phyloP scores from a whole-genome alignment of 495 filamentous ascomycete species.

The Penicillium tannophilum region DNA sequence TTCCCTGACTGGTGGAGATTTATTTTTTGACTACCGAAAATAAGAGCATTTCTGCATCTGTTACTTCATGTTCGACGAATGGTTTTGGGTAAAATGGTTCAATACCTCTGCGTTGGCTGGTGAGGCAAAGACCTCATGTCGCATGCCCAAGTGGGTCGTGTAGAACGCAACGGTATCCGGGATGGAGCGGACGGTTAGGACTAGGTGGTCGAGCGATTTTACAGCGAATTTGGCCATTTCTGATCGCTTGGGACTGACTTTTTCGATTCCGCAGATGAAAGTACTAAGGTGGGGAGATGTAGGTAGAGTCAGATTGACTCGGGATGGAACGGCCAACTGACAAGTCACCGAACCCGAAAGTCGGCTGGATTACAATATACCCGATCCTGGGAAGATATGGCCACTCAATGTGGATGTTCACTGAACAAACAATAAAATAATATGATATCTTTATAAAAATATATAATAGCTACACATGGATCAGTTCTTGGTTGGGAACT shows the following conservation, averaged over 20 bases:
- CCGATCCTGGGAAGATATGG: background rate
- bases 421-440: background rate
- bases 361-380: background rate
- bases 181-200: constrained; percentile 52
- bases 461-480: background rate
- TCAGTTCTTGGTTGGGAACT: constrained; percentile 3
- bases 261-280: background rate
- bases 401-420: too few relatives aligned
- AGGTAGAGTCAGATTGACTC: background rate
- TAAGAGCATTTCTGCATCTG: constrained; percentile 45
- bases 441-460: background rate
- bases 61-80: background rate
- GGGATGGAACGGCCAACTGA: background rate
- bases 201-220: constrained; percentile 54
- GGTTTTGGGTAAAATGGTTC: background rate
- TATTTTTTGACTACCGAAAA: constrained; percentile 56
- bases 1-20: constrained; percentile 55
- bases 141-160: constrained; percentile 52
- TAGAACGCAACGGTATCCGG: constrained; percentile 50
- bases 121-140: constrained; percentile 45
- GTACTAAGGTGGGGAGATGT: background rate
- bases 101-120: constrained; percentile 34
- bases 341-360: background rate
- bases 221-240: constrained; percentile 35
- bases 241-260: background rate